A percentile compares a stretch with the other conserved stretches of the same genome.
Evolutionary conservation across 2,329 filamentous ascomycete genomes (phyloP).

Genomic region (Apiospora aurea): DNA sequence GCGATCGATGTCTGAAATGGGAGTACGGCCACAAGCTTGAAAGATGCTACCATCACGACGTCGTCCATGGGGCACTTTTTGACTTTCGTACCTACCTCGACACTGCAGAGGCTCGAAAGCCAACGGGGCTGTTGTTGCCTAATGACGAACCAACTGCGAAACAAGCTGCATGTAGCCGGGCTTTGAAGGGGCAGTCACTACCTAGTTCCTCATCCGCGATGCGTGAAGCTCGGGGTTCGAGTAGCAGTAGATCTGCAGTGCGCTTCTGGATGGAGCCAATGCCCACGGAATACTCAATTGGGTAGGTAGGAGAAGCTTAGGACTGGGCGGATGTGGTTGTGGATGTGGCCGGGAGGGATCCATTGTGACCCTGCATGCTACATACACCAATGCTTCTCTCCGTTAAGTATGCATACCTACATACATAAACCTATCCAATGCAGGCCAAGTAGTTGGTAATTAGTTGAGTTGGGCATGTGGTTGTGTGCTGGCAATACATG

Average conservation of each 20-base stretch:
- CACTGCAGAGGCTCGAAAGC: not conserved
- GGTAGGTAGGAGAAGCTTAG: conserved; percentile 2
- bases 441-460: not conserved
- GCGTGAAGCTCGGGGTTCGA: not conserved
- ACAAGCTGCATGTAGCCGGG: conserved; percentile 13
- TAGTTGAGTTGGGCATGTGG: not conserved
- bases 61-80: not conserved
- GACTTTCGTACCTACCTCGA: conserved; percentile 7
- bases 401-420: not conserved
- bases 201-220: not conserved
- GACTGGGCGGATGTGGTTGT: conserved; percentile 10
- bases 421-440: not conserved
- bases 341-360: not conserved
- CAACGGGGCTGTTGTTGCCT: conserved; percentile 5
- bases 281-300: conserved; percentile 10
- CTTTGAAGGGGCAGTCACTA: not conserved
- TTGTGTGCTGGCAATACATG: conserved; percentile 14
- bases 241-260: not conserved
- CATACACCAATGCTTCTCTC: conserved; percentile 8
- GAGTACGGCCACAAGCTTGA: not conserved
- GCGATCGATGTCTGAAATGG: conserved; percentile 6
- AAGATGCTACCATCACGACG: too few species aligned
- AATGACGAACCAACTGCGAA: not conserved
- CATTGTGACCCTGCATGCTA: conserved; percentile 12
- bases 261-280: conserved; percentile 12